These are phyloP conservation scores for Knufia fluminis DNA, from an alignment of 2,329 filamentous ascomycete species.

Conservation along the genomic window DNA sequence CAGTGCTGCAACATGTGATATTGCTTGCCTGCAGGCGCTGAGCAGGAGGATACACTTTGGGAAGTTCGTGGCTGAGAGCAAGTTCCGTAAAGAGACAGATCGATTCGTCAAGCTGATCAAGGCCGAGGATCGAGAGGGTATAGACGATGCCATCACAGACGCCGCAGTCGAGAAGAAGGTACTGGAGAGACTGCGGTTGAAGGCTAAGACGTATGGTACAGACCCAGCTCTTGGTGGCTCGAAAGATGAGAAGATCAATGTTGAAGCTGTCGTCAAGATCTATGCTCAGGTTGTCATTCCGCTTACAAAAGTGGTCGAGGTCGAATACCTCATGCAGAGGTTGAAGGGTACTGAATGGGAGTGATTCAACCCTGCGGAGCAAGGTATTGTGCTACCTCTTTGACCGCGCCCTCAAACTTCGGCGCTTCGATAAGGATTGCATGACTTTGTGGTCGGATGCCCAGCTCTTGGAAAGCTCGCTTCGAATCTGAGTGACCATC, in stretches of 20 bases:
- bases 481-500: conserved; percentile 82
- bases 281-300: conserved; percentile 91
- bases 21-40: conserved; percentile 78
- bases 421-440: conserved; percentile 75
- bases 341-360: conserved; percentile 49
- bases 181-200: conserved; percentile 72
- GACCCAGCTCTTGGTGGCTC: conserved; percentile 57
- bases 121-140: conserved; percentile 66
- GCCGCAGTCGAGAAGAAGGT: conserved; percentile 83
- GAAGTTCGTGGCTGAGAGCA: conserved; percentile 95
- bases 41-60: conserved; percentile 92
- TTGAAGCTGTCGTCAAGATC: conserved; percentile 81
- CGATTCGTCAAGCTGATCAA: conserved; percentile 75
- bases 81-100: conserved; percentile 77
- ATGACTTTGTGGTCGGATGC: conserved; percentile 73
- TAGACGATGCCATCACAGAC: conserved; percentile 86
- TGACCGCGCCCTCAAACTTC: conserved; percentile 67
- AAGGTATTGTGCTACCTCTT: conserved; percentile 67
- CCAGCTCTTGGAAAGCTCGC: conserved; percentile 86
- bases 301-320: conserved; percentile 94
- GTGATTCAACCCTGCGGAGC: conserved; percentile 36
- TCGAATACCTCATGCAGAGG: conserved; percentile 95
- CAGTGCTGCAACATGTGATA: conserved; percentile 81
- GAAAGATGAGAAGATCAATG: conserved; percentile 65
- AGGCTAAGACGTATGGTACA: conserved; percentile 87